Percentiles rank a stretch among this genome's conserved stretches.
Evolutionary conservation across 345 rosid species (phyloP).

Genomic region (Citrus hindsii): DNA sequence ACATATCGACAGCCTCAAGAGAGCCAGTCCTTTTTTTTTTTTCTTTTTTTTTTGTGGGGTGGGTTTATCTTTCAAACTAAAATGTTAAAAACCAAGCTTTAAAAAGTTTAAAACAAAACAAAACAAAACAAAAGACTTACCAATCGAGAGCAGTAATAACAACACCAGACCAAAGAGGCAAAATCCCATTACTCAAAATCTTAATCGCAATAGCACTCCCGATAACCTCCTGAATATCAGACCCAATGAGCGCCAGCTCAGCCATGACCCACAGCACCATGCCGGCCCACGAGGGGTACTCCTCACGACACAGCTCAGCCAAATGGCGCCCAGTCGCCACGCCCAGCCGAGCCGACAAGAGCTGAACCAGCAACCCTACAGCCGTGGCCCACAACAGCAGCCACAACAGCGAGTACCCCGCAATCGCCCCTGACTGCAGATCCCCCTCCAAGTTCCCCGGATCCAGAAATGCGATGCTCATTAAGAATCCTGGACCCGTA

Average conservation of each 20-base stretch:
- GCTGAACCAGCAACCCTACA: constrained; percentile 89
- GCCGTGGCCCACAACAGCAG: constrained; percentile 93
- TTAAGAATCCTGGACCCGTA: constrained; percentile 89
- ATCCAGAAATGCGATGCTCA: constrained; percentile 95
- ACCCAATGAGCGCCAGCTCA: constrained; percentile 84
- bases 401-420: constrained; percentile 92
- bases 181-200: constrained; percentile 71
- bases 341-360: constrained; percentile 81
- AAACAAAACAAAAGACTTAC: constrained; percentile 29
- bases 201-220: constrained; percentile 91
- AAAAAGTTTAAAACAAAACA: background rate
- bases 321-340: constrained; percentile 90
- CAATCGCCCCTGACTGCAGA: constrained; percentile 92
- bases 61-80: background rate
- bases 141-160: constrained; percentile 84
- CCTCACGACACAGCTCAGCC: constrained; percentile 90
- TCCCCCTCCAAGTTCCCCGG: constrained; percentile 96
- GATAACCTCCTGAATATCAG: constrained; percentile 94
- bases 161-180: constrained; percentile 94
- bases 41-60: background rate
- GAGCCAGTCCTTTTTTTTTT: background rate
- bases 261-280: constrained; percentile 85
- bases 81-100: background rate
- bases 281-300: constrained; percentile 85
- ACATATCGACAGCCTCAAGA: background rate